Conservation (phyloP, 2,329 filamentous ascomycete species). For the Annulohypoxylon truncatum region DNA sequence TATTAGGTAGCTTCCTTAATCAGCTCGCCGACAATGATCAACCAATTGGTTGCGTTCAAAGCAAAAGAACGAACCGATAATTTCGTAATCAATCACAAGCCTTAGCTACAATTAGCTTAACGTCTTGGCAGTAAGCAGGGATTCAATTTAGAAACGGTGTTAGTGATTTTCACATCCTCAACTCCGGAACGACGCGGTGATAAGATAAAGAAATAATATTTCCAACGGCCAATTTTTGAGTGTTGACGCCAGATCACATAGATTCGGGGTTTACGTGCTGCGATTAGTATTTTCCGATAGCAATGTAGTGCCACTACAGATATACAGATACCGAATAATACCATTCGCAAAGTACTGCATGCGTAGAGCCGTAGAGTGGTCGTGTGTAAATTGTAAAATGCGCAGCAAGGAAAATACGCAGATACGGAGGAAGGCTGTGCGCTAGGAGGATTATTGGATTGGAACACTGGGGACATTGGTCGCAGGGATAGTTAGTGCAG, state of each 20-base stretch:
- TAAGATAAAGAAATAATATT: slow-evolving; percentile 12
- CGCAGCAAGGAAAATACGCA: slow-evolving; percentile 30
- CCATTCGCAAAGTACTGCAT: slow-evolving; percentile 26
- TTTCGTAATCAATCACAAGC: slow-evolving; percentile 32
- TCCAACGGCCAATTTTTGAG: background rate
- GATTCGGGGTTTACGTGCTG: slow-evolving; percentile 7
- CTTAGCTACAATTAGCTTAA: slow-evolving; percentile 23
- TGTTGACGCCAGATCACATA: background rate
- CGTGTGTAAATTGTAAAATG: background rate
- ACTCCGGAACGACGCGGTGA: slow-evolving; percentile 19
- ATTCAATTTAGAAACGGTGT: slow-evolving; percentile 28
- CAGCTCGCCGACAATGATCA: slow-evolving; percentile 22
- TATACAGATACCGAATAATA: background rate
- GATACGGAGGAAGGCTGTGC: slow-evolving; percentile 37
- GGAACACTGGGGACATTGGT: background rate
- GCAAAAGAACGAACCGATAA: slow-evolving; percentile 3
- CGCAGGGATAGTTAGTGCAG: slow-evolving; percentile 31
- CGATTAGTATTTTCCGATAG: slow-evolving; percentile 7
- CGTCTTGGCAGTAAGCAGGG: slow-evolving; percentile 25
- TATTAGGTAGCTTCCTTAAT: slow-evolving; percentile 25
- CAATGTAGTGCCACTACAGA: background rate
- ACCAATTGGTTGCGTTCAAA: slow-evolving; percentile 23
- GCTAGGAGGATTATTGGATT: slow-evolving; percentile 23
- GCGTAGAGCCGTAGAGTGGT: background rate
- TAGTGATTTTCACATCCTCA: slow-evolving; percentile 10